phyloP scores from a whole-genome alignment of 2,329 filamentous ascomycete species.

The Ophiosphaerella korrae region DNA sequence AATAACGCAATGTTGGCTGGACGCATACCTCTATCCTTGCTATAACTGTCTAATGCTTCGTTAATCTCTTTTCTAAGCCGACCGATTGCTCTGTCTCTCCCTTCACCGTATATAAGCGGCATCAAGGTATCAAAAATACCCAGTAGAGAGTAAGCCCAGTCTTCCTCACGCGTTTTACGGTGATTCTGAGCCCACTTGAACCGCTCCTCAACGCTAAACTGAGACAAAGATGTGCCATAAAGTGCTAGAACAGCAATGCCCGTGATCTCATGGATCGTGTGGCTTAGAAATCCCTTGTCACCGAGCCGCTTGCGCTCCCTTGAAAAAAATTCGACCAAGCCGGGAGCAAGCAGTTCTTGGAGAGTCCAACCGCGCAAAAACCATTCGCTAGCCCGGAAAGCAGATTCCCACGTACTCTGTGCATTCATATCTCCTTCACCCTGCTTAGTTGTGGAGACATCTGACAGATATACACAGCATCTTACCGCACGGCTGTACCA shows the following conservation, averaged over 20 bases:
- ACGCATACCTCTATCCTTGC: too few relatives aligned
- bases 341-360: background rate
- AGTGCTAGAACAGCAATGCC: background rate
- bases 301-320: background rate
- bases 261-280: background rate
- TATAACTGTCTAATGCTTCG: too few relatives aligned
- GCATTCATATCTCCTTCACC: too few relatives aligned
- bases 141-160: constrained; percentile 33
- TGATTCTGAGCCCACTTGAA: constrained; percentile 6
- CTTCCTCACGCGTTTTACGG: constrained; percentile 19
- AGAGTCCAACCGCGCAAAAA: background rate
- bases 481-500: too few relatives aligned
- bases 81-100: constrained; percentile 16
- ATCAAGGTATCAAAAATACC: constrained; percentile 31
- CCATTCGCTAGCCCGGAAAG: too few relatives aligned
- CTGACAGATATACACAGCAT: too few relatives aligned
- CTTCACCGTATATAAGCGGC: constrained; percentile 6
- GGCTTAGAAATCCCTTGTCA: background rate
- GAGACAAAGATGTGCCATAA: background rate
- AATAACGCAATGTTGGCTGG: too few relatives aligned
- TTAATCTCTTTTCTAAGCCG: constrained; percentile 20
- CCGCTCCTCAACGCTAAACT: constrained; percentile 4
- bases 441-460: too few relatives aligned
- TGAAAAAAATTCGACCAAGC: background rate
- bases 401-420: too few relatives aligned